Evolutionary conservation across 257 asterid species (phyloP).

Genomic region (Nicotiana sylvestris): DNA sequence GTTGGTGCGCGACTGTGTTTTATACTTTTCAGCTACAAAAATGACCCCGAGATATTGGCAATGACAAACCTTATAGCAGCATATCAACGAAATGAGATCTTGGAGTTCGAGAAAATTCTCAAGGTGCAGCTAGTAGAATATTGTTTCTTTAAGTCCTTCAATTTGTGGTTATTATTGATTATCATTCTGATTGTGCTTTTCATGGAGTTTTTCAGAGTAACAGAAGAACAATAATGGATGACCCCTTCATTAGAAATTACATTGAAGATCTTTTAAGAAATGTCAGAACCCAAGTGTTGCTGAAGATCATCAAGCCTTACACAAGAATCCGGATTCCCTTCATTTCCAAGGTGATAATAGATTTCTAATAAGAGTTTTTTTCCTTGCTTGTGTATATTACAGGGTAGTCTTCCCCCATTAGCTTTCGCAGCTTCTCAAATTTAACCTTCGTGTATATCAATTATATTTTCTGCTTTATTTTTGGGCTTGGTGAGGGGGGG

Average conservation of each 20-base stretch:
- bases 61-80: slow-evolving; percentile 98
- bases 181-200: background rate
- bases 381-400: background rate
- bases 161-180: background rate
- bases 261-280: slow-evolving; percentile 97
- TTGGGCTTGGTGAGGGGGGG: too few species aligned
- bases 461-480: background rate
- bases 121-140: slow-evolving; percentile 48
- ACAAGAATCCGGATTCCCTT: slow-evolving; percentile 93
- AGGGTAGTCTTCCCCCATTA: background rate
- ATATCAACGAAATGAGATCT: slow-evolving; percentile 90
- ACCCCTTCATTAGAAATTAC: slow-evolving; percentile 89
- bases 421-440: background rate
- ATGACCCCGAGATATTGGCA: slow-evolving; percentile 94
- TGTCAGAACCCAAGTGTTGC: slow-evolving; percentile 95
- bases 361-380: background rate
- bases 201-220: slow-evolving; percentile 58
- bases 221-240: slow-evolving; percentile 98
- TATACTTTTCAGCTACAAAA: slow-evolving; percentile 60
- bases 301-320: slow-evolving; percentile 95
- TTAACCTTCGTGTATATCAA: background rate
- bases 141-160: background rate
- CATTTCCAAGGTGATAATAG: slow-evolving; percentile 69
- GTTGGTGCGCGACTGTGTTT: background rate
- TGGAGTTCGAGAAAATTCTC: slow-evolving; percentile 93